phyloP scores from a whole-genome alignment of 306 rosid genomes.

The Corylus heterophylla region DNA sequence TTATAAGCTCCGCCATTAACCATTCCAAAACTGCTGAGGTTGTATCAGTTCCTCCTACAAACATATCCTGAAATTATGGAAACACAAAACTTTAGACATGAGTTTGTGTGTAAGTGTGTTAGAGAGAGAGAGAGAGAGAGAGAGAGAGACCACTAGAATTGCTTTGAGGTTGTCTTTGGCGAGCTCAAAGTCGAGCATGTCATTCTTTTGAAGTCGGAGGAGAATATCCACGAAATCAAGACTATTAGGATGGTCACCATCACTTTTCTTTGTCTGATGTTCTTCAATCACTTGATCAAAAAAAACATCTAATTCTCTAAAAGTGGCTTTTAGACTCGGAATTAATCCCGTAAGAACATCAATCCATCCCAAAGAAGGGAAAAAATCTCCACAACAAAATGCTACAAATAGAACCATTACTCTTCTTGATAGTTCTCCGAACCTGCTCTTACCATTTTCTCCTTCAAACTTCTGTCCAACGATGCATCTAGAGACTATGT shows the following conservation, averaged over 20 bases:
- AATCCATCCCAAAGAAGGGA: slow-evolving; percentile 2
- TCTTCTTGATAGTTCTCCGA: neutral
- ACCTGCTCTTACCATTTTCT: neutral
- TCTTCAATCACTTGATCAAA: slow-evolving; percentile 2
- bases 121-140: neutral
- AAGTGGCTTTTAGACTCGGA: neutral
- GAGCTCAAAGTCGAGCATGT: slow-evolving; percentile 11
- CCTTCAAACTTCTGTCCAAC: neutral
- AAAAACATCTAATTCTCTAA: neutral
- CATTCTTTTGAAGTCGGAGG: slow-evolving; percentile 5
- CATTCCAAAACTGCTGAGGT: slow-evolving; percentile 9
- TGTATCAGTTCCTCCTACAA: slow-evolving; percentile 6
- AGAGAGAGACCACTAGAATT: neutral
- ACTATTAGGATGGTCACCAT: neutral
- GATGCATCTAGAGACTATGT: neutral
- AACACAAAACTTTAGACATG: neutral
- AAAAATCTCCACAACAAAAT: neutral
- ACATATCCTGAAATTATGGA: slow-evolving; percentile 19
- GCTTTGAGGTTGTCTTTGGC: slow-evolving; percentile 13
- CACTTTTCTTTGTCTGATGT: neutral
- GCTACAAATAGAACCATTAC: neutral
- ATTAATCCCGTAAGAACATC: neutral
- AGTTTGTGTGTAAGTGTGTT: neutral
- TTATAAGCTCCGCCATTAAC: slow-evolving; percentile 17
- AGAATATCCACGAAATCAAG: slow-evolving; percentile 21